Conservation (phyloP, 2,329 filamentous ascomycete genomes). For the Ploettnerulaceae sp. region DNA sequence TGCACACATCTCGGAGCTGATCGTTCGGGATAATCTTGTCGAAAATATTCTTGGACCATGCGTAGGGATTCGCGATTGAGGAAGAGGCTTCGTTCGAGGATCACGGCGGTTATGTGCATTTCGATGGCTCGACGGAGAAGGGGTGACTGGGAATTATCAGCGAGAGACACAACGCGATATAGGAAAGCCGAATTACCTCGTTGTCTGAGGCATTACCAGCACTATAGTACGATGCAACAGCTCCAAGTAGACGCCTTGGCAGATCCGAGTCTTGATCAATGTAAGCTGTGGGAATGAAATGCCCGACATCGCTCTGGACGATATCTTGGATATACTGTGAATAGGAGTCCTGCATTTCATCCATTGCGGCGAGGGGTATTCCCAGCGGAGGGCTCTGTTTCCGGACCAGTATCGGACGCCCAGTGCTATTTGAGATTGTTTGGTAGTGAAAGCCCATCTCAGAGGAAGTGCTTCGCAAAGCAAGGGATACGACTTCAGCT, state of each 20-base stretch:
- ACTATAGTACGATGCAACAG: slow-evolving; percentile 24
- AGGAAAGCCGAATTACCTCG: slow-evolving; percentile 21
- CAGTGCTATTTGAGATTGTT: slow-evolving; percentile 14
- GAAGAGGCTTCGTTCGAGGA: slow-evolving; percentile 30
- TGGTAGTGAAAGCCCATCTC: slow-evolving; percentile 27
- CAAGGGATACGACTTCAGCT: slow-evolving; percentile 28
- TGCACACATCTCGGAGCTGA: slow-evolving; percentile 29
- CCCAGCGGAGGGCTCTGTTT: slow-evolving; percentile 30
- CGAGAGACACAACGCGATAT: not conserved
- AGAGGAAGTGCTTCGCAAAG: slow-evolving; percentile 20
- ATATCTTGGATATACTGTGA: slow-evolving; percentile 27
- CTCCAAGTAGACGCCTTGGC: slow-evolving; percentile 24
- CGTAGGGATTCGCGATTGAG: slow-evolving; percentile 27
- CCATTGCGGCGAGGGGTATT: slow-evolving; percentile 28
- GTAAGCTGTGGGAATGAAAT: slow-evolving; percentile 27
- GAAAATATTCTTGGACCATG: slow-evolving; percentile 23
- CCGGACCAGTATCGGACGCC: slow-evolving; percentile 18
- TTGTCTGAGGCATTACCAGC: slow-evolving; percentile 20
- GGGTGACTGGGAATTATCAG: slow-evolving; percentile 24
- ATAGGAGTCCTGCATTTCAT: slow-evolving; percentile 29
- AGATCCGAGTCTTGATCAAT: slow-evolving; percentile 26
- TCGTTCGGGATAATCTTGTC: slow-evolving; percentile 23
- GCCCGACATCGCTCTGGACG: slow-evolving; percentile 22
- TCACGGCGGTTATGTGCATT: slow-evolving; percentile 29
- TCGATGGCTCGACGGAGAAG: slow-evolving; percentile 30